phyloP scores from a whole-genome alignment of 2,329 filamentous ascomycete species.

The Botrytis aclada region DNA sequence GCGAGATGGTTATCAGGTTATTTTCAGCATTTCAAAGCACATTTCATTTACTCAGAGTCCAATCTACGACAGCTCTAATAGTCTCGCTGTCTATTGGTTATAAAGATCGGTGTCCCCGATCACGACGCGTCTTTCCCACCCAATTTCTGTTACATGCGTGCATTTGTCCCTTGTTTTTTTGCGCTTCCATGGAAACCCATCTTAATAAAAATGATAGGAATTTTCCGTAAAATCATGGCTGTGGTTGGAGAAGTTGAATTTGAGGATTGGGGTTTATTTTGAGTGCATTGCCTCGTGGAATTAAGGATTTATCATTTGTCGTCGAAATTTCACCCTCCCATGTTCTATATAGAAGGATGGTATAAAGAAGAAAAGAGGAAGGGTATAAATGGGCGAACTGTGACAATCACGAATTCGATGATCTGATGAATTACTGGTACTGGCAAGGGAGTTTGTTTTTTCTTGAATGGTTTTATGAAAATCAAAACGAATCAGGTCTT shows the following conservation, averaged over 20 bases:
- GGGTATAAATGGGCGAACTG: not conserved
- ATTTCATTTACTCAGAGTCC: not conserved
- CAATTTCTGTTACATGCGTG: not conserved
- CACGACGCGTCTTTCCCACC: not conserved
- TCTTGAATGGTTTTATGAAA: conserved; percentile 15
- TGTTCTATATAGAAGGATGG: conserved; percentile 1
- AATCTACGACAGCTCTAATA: not conserved
- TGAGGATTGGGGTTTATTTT: not conserved
- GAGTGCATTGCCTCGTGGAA: not conserved
- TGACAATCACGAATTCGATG: conserved; percentile 10
- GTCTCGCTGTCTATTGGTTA: conserved; percentile 2
- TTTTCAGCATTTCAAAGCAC: conserved; percentile 1
- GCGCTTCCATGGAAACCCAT: not conserved
- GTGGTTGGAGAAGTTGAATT: not conserved
- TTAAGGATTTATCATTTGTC: not conserved
- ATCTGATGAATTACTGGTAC: conserved; percentile 13
- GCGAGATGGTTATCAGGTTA: not conserved
- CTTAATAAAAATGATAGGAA: not conserved
- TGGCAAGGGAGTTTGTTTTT: conserved; percentile 13
- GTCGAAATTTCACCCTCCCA: not conserved
- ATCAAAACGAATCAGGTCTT: not conserved
- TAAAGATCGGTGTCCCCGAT: not conserved
- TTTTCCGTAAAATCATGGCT: not conserved
- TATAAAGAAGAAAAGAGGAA: conserved; percentile 1
- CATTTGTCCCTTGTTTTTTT: not conserved